phyloP scores from a whole-genome alignment of 176 grass and related monocot genomes.

The Phoenix roebelenii region DNA sequence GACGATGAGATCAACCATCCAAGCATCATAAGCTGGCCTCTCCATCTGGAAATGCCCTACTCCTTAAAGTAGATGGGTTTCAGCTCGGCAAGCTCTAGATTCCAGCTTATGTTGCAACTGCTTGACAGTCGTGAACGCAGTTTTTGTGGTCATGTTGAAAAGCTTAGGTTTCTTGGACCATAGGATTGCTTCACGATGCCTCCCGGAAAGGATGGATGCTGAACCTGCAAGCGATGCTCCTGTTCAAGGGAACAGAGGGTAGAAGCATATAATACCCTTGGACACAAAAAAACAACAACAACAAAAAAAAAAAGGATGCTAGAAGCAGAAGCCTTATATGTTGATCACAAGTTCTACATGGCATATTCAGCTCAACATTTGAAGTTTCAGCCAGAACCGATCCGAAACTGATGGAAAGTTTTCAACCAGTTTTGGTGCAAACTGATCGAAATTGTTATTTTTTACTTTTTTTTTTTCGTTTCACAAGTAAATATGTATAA shows the following conservation, averaged over 20 bases:
- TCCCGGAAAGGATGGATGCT: slow-evolving; percentile 81
- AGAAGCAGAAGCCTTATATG: too few species aligned
- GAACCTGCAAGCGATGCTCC: slow-evolving; percentile 67
- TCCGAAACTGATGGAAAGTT: too few species aligned
- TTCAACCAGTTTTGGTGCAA: too few species aligned
- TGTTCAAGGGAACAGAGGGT: slow-evolving; percentile 22
- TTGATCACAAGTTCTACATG: too few species aligned
- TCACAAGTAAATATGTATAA: too few species aligned
- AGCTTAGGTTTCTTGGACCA: slow-evolving; percentile 65
- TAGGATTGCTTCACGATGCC: slow-evolving; percentile 73
- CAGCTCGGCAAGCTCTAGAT: slow-evolving; percentile 42
- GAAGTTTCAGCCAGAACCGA: too few species aligned
- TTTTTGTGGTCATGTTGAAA: slow-evolving; percentile 85
- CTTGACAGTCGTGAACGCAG: slow-evolving; percentile 79
- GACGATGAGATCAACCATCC: slow-evolving; percentile 60
- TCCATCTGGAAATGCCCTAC: slow-evolving; percentile 86
- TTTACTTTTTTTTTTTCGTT: too few species aligned
- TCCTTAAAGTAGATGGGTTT: slow-evolving; percentile 83
- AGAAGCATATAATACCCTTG: not conserved
- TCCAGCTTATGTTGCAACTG: slow-evolving; percentile 77
- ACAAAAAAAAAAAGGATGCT: too few species aligned
- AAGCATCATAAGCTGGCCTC: slow-evolving; percentile 71
- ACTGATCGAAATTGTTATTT: too few species aligned
- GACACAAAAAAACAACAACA: too few species aligned
- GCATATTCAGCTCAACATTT: too few species aligned